phyloP scores from a whole-genome alignment of 108 stramenopile genomes.

The Cyclotella sp. region DNA sequence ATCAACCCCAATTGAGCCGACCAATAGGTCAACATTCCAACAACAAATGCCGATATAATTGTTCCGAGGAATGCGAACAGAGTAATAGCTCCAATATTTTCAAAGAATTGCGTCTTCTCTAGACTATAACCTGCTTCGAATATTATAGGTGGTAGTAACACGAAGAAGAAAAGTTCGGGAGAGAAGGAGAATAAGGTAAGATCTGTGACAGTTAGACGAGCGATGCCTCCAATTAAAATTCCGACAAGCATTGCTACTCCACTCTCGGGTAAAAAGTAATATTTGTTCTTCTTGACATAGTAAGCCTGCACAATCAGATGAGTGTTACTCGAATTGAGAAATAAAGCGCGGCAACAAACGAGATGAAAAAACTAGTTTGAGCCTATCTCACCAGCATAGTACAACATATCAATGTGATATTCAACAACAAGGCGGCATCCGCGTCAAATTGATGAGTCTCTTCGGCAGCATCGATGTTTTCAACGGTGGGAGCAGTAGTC shows the following conservation, averaged over 20 bases:
- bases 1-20: conserved; percentile 78
- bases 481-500: conserved; percentile 29
- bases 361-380: conserved; percentile 5
- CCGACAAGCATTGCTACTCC: conserved; percentile 85
- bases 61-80: conserved; percentile 95
- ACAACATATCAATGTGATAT: conserved; percentile 80
- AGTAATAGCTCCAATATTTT: conserved; percentile 93
- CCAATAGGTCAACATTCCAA: conserved; percentile 87
- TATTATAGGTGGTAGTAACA: conserved; percentile 96
- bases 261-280: conserved; percentile 81
- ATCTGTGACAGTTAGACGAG: conserved; percentile 64
- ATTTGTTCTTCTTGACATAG: conserved; percentile 70
- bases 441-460: conserved; percentile 86
- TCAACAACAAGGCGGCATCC: conserved; percentile 67
- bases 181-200: conserved; percentile 78
- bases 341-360: background rate
- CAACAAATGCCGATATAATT: conserved; percentile 91
- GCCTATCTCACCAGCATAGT: conserved; percentile 56
- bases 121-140: conserved; percentile 98
- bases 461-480: conserved; percentile 56
- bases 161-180: conserved; percentile 97
- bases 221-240: conserved; percentile 78
- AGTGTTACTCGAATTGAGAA: background rate
- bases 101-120: conserved; percentile 90
- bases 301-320: conserved; percentile 40